Evolutionary conservation across 176 grass and related monocot species (phyloP).

Genomic region (bread wheat (Triticum aestivum)): IWGSC_CS_RefSeq_v2.1 NC_057798.1:732819803-732820302

Average conservation of each 20-base stretch:
- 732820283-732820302: neutral
- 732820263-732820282: neutral
- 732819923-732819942: too few relatives aligned
- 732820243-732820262: slow-evolving; percentile 26
- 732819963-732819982: too few relatives aligned
- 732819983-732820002: neutral
- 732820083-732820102: neutral
- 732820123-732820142: slow-evolving; percentile 53
- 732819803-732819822: too few relatives aligned
- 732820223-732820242: too few relatives aligned
- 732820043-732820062: too few relatives aligned
- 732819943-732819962: too few relatives aligned
- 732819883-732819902: neutral
- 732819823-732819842: too few relatives aligned
- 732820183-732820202: slow-evolving; percentile 71
- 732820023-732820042: too few relatives aligned
- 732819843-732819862: neutral
- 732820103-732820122: neutral
- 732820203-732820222: neutral
- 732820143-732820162: slow-evolving; percentile 81
- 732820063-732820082: neutral
- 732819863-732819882: neutral
- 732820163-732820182: slow-evolving; percentile 66
- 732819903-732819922: too few relatives aligned
- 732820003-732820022: neutral